Percentiles rank a stretch among this genome's conserved stretches.
These are phyloP conservation scores for Vanderwaltozyma polyspora DNA, from an alignment of 805 yeast genomes.

Conservation along the genomic window DNA sequence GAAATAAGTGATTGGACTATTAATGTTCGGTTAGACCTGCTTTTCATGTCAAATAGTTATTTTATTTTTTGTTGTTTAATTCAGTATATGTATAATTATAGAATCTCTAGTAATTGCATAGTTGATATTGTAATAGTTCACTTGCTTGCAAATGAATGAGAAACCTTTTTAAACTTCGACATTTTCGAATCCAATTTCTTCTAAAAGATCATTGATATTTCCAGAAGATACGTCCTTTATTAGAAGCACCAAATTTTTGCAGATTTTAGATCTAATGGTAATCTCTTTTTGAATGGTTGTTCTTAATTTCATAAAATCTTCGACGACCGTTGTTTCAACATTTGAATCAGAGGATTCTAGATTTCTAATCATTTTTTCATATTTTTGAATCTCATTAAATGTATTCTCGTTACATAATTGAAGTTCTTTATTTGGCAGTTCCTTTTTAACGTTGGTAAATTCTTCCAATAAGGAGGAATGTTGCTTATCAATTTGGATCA, in stretches of 20 bases:
- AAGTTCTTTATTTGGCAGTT: conserved; percentile 12
- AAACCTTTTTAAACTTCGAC: too few species aligned
- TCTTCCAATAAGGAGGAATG: conserved; percentile 4
- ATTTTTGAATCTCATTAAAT: conserved; percentile 3
- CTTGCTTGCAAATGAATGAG: too few species aligned
- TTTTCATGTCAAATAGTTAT: too few species aligned
- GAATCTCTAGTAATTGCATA: too few species aligned
- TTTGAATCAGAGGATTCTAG: conserved; percentile 1
- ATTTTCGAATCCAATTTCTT: conserved; percentile 20
- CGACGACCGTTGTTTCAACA: conserved; percentile 8
- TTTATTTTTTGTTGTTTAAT: too few species aligned
- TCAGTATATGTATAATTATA: too few species aligned
- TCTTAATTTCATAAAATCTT: conserved; percentile 6
- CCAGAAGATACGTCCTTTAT: conserved; percentile 19
- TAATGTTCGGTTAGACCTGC: too few species aligned
- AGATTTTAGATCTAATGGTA: conserved; percentile 9
- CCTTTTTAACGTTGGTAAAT: conserved; percentile 6
- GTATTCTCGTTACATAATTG: conserved; percentile 3
- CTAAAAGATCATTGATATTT: conserved; percentile 19
- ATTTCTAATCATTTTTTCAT: conserved; percentile 5
- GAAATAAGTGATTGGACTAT: too few species aligned
- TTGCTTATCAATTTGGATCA: conserved; percentile 15
- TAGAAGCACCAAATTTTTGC: conserved; percentile 11
- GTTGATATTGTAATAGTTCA: too few species aligned
- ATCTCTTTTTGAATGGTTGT: conserved; percentile 10